phyloP scores from a whole-genome alignment of 768 basidiomycete species.

The Arthromyces matolae region DNA sequence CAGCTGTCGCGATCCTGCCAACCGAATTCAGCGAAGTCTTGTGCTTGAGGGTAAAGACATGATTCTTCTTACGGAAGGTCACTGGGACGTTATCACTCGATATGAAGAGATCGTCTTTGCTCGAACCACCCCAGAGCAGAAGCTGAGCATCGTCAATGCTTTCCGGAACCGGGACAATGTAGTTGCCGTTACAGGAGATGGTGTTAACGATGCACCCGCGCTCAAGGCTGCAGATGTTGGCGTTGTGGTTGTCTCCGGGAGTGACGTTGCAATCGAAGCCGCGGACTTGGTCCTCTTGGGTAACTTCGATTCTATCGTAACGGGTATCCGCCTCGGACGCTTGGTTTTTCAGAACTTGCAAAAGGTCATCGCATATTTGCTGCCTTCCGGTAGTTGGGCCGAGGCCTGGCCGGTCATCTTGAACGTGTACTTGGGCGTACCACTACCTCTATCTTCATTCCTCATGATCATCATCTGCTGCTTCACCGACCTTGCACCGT shows the following conservation, averaged over 20 bases:
- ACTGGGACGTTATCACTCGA: constrained; percentile 38
- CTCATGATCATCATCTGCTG: constrained; percentile 20
- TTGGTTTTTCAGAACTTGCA: constrained; percentile 57
- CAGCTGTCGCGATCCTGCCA: constrained; percentile 19
- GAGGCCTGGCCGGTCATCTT: constrained; percentile 55
- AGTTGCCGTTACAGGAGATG: constrained; percentile 56
- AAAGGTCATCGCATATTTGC: constrained; percentile 45
- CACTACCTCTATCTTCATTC: constrained; percentile 48
- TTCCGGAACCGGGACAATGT: constrained; percentile 45
- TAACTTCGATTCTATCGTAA: constrained; percentile 54
- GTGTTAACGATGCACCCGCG: constrained; percentile 50
- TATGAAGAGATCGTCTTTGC: constrained; percentile 50
- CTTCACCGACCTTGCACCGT: constrained; percentile 15
- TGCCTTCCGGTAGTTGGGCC: constrained; percentile 55
- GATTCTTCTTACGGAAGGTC: constrained; percentile 27
- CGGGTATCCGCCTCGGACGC: constrained; percentile 57
- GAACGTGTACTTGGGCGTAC: constrained; percentile 58
- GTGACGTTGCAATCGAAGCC: constrained; percentile 52
- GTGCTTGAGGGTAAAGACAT: constrained; percentile 45
- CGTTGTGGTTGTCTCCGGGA: constrained; percentile 42
- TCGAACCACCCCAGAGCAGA: constrained; percentile 54
- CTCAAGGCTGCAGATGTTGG: constrained; percentile 54
- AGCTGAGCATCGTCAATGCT: constrained; percentile 53
- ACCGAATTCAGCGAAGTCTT: constrained; percentile 32
- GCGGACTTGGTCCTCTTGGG: constrained; percentile 38